Conservation (phyloP, 2,329 filamentous ascomycete species). For the Hypomyces rosellus region DNA sequence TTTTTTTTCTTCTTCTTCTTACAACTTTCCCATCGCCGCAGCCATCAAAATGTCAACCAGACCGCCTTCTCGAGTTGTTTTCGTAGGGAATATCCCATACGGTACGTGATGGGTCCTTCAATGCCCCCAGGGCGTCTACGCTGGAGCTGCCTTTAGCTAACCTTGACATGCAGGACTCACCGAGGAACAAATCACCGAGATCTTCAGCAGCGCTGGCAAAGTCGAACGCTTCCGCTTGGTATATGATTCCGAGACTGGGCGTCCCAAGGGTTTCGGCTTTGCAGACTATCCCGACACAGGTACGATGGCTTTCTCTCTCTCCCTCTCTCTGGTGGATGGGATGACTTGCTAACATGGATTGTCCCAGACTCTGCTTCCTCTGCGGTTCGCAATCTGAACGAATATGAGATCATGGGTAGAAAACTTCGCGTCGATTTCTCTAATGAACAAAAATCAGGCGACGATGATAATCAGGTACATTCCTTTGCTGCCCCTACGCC, state of each 20-base stretch:
- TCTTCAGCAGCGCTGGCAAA: slow-evolving; percentile 83
- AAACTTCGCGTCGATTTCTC: slow-evolving; percentile 94
- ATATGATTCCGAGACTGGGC: slow-evolving; percentile 90
- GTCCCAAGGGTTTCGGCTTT: slow-evolving; percentile 94
- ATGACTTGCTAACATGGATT: background rate
- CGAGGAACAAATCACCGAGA: slow-evolving; percentile 92
- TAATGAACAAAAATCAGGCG: slow-evolving; percentile 76
- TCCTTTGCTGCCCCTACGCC: background rate
- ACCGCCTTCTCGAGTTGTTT: slow-evolving; percentile 71
- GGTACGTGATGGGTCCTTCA: slow-evolving; percentile 39
- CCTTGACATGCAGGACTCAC: slow-evolving; percentile 63
- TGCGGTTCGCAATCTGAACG: slow-evolving; percentile 90
- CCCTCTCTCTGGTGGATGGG: no score
- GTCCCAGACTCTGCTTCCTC: slow-evolving; percentile 69
- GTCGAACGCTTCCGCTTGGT: slow-evolving; percentile 90
- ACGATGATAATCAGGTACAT: slow-evolving; percentile 36
- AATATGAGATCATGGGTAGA: slow-evolving; percentile 89
- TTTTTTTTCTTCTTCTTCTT: no score
- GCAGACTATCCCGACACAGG: slow-evolving; percentile 92
- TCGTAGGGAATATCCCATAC: slow-evolving; percentile 83
- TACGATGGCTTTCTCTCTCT: slow-evolving; percentile 25
- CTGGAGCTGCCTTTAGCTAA: slow-evolving; percentile 15
- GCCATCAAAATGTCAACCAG: slow-evolving; percentile 56
- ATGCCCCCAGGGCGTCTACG: background rate
- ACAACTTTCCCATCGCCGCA: background rate